These are phyloP conservation scores for Blastosporella zonata DNA, from an alignment of 1,284 basidiomycete species.

Conservation along the genomic window DNA sequence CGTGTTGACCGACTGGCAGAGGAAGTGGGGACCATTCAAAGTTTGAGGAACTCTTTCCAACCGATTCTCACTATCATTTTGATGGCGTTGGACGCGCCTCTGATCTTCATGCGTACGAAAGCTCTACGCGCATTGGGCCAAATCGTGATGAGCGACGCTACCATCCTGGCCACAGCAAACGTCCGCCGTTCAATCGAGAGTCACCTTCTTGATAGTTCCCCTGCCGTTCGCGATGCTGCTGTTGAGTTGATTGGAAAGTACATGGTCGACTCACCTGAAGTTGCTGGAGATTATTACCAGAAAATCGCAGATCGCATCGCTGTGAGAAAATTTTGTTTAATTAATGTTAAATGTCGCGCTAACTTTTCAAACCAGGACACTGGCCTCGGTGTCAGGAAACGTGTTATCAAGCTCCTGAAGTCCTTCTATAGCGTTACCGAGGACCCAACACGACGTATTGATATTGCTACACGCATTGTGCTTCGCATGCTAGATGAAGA, in stretches of 20 bases:
- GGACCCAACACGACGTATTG: conserved; percentile 61
- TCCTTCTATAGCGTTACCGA: conserved; percentile 72
- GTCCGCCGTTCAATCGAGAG: conserved; percentile 84
- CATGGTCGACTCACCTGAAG: conserved; percentile 81
- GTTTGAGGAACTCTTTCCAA: conserved; percentile 74
- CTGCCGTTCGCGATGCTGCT: conserved; percentile 92
- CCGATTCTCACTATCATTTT: conserved; percentile 78
- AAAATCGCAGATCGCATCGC: conserved; percentile 86
- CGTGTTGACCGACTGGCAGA: conserved; percentile 70
- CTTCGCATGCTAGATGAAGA: conserved; percentile 89
- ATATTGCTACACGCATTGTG: conserved; percentile 84
- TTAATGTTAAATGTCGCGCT: conserved; percentile 7
- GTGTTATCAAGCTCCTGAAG: conserved; percentile 91
- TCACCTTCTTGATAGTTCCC: conserved; percentile 86
- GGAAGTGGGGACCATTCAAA: conserved; percentile 73
- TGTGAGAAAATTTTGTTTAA: conserved; percentile 36
- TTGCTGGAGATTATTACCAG: conserved; percentile 83
- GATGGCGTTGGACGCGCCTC: conserved; percentile 72
- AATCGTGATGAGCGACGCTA: conserved; percentile 83
- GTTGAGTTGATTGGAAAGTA: conserved; percentile 96
- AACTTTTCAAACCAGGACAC: conserved; percentile 62
- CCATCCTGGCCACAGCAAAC: conserved; percentile 72
- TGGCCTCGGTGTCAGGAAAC: conserved; percentile 88
- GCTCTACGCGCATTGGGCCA: conserved; percentile 83
- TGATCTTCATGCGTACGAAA: conserved; percentile 88